Evolutionary conservation across 2,329 filamentous ascomycete genomes (phyloP).

Genomic region (Cytospora piceicola): DNA sequence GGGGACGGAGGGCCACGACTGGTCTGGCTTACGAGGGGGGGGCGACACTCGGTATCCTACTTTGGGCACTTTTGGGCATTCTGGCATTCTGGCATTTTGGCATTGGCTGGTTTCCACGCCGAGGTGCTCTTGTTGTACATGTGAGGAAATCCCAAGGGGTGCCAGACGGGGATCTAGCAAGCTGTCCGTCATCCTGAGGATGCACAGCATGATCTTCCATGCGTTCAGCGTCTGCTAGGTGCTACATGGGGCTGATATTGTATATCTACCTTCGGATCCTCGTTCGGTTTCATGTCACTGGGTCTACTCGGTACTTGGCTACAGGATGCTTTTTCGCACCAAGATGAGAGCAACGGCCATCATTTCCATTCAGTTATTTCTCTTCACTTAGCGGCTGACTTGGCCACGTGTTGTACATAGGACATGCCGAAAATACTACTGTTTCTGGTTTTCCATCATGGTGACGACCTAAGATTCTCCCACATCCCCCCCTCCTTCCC

Average conservation of each 20-base stretch:
- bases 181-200: conserved; percentile 9
- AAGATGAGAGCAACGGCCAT: not conserved
- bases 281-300: not conserved
- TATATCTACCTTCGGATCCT: not conserved
- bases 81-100: not conserved
- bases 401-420: not conserved
- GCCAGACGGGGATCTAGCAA: not conserved
- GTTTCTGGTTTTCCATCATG: conserved; percentile 7
- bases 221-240: conserved; percentile 16
- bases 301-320: not conserved
- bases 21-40: conserved; percentile 15
- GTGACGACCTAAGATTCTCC: conserved; percentile 8
- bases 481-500: not conserved
- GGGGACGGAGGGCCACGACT: conserved; percentile 1
- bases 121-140: conserved; percentile 17
- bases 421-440: not conserved
- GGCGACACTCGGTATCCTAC: conserved; percentile 1
- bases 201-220: conserved; percentile 25
- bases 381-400: not conserved
- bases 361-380: not conserved
- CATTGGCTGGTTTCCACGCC: conserved; percentile 8
- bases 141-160: conserved; percentile 12
- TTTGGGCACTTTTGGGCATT: too few species aligned
- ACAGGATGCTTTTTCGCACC: not conserved
- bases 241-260: not conserved